phyloP scores from a whole-genome alignment of 2,329 filamentous ascomycete species.

The Coleophoma cylindrospora region DNA sequence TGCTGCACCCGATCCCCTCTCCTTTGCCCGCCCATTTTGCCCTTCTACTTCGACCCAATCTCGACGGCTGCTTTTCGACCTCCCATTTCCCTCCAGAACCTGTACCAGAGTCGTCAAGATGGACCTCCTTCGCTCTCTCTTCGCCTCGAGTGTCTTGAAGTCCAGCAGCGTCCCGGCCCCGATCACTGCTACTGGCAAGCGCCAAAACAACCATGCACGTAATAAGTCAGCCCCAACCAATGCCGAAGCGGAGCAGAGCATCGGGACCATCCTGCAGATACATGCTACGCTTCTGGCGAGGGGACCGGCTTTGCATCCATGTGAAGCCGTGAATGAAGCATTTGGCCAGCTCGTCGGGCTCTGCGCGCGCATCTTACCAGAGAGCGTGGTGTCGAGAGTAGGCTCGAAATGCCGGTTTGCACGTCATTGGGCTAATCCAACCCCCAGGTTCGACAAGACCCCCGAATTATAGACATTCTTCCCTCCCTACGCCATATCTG shows the following conservation, averaged over 20 bases:
- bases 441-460: slow-evolving; percentile 29
- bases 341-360: slow-evolving; percentile 31
- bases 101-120: no score
- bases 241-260: background rate
- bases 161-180: no score
- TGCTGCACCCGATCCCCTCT: no score
- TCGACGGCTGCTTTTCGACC: no score
- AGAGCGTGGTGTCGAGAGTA: slow-evolving; percentile 19
- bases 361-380: slow-evolving; percentile 24
- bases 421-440: background rate
- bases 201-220: no score
- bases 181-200: no score
- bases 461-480: slow-evolving; percentile 27
- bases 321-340: slow-evolving; percentile 25
- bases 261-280: background rate
- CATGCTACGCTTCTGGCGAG: slow-evolving; percentile 3
- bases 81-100: no score
- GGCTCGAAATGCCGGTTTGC: background rate
- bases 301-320: slow-evolving; percentile 23
- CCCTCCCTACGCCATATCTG: slow-evolving; percentile 35
- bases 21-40: no score
- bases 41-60: no score
- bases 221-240: no score
- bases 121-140: no score
- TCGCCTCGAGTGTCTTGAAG: no score